Evolutionary conservation across 768 basidiomycete genomes (phyloP), one percentile per base, ranked within the genome.

Genomic region (Coprinellus aureogranulatus): DNA sequence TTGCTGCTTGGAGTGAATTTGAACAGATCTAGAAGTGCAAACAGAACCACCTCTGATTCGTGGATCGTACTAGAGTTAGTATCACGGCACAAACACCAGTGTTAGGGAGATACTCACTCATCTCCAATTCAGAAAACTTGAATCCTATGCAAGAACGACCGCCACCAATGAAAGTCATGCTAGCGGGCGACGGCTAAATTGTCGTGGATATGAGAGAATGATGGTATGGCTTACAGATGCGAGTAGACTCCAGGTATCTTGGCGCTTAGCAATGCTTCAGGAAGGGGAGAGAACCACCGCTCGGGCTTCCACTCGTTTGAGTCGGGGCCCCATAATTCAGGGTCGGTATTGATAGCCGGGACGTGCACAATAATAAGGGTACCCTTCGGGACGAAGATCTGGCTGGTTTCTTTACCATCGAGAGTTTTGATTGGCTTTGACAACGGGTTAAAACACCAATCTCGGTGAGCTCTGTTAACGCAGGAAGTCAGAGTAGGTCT

Each of bases 51-150:
- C 59, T 63, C 62, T 63, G 31, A 30, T n/a, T n/a, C n/a, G n/a
- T n/a, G 28, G 23, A n/a, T 6, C 4, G 26, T 16, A 28, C n/a
- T n/a, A n/a, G n/a, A n/a, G n/a, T n/a, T n/a, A n/a, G n/a, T n/a
- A n/a, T n/a, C n/a, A n/a, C n/a, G n/a, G n/a, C n/a, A n/a, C n/a
- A n/a, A n/a, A n/a, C n/a, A n/a, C n/a, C n/a, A n/a, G n/a, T n/a
- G n/a, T n/a, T n/a, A n/a, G n/a, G n/a, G n/a, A n/a, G n/a, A 27
- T 9, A 69, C 77, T 22, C 61, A 82, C 81, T 82, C 69, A 81
- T 80, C 63, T 82, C 81, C 12, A 83, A 67, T 58, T 82, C 75
- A 2, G 81, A 75, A 67, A 84, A 82, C 62, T 82, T 81, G 70
- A 82, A 81, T 0, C 80, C 81, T 26, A 61, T 61, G 53, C 62